These are phyloP conservation scores for Colletotrichum sojae DNA, from an alignment of 2,329 filamentous ascomycete genomes.

Conservation along the genomic window DNA sequence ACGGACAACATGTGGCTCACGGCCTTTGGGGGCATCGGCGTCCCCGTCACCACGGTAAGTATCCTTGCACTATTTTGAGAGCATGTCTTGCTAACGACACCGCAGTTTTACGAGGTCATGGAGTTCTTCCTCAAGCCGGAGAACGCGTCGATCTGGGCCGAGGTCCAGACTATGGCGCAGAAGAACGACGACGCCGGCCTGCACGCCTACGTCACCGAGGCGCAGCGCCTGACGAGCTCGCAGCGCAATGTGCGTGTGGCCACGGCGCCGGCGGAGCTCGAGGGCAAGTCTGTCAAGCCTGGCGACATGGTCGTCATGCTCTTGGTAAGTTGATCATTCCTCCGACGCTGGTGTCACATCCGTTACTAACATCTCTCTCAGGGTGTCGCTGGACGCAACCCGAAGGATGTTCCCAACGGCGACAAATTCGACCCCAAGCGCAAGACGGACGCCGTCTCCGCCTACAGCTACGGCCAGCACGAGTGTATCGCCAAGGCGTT, in stretches of 20 bases:
- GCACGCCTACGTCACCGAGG: conserved; percentile 56
- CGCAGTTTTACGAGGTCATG: conserved; percentile 60
- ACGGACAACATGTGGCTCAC: conserved; percentile 55
- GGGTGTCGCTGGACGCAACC: conserved; percentile 56
- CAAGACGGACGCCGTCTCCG: conserved; percentile 54
- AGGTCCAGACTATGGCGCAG: conserved; percentile 57
- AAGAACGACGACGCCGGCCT: conserved; percentile 52
- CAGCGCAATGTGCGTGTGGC: conserved; percentile 56
- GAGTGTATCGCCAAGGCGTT: conserved; percentile 57
- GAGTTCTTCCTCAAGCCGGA: conserved; percentile 58
- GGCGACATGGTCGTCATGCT: conserved; percentile 58
- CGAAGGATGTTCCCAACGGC: conserved; percentile 53
- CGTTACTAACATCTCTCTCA: conserved; percentile 33
- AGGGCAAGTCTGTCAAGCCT: conserved; percentile 55
- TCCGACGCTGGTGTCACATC: neutral
- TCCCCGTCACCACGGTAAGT: conserved; percentile 55
- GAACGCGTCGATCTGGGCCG: conserved; percentile 57
- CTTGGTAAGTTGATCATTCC: conserved; percentile 50
- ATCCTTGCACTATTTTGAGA: neutral
- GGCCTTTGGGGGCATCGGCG: conserved; percentile 56
- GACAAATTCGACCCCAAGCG: conserved; percentile 60
- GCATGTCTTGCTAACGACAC: neutral
- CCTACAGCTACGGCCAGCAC: conserved; percentile 63
- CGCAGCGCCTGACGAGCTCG: conserved; percentile 56
- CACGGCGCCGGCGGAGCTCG: conserved; percentile 51